Evolutionary conservation across 2,329 filamentous ascomycete genomes (phyloP), one percentile per base, ranked within the genome.

Genomic region (Trichoderma sp.): DNA sequence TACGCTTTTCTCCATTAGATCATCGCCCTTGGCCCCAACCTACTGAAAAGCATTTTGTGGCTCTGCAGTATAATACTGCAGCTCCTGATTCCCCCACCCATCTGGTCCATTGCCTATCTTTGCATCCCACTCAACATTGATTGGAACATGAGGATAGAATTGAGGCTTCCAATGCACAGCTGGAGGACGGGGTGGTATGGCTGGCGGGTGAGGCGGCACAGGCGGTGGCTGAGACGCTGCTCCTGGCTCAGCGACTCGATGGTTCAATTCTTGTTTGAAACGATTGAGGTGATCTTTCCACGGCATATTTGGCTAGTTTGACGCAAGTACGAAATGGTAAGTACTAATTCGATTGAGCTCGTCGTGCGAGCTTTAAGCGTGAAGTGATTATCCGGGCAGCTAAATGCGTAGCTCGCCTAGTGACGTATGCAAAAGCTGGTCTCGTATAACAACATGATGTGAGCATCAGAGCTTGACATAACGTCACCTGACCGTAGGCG

Each of bases 61-160:
- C 13, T 78, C 76, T 40, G 82, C 78, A 6, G 84, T 85, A 75
- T 89, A 89, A 77, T 86, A 84, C 76, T 89, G 83, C 60, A 86
- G 79, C 78, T 89, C 87, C 70, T 87, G 84, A 74, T 89, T 89
- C 27, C 87, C 87, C 87, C 87, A 89, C 47, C 87, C 87, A 73
- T 87, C 83, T n/a, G 82, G 83, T 33, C 87, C 87, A 40, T 83
- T 84, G 33, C 84, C 83, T 58, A 85, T 80, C 75, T 88, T 86
- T 35, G 85, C 83, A 5, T 85, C 79, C 79, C 88, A 89, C 71
- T 88, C 83, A 3, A 79, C 76, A 0, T 79, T 80, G 3, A 89
- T 80, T 0, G 84, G 81, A 2, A 80, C 78, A 16, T 80, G 77
- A 0, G 84, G 80, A 33, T 80, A 76, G 73, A 88, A 87, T 8